A percentile compares a stretch with the other conserved stretches of the same genome.
Conservation (phyloP, 2,329 filamentous ascomycete species). For the Alternaria sp. region DNA sequence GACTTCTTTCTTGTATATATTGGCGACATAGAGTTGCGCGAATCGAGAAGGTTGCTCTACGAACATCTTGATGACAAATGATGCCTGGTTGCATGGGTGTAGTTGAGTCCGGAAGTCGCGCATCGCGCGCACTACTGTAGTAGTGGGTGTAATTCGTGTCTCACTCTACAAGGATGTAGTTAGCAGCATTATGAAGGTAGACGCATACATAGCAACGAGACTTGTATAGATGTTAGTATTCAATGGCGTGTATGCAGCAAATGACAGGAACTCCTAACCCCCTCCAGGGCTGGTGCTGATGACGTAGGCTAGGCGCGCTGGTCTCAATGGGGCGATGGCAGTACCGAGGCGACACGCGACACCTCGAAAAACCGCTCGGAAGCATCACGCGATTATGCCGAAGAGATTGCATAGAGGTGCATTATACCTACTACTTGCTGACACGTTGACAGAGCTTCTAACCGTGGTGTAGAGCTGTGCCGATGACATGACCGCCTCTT, state of each 20-base stretch:
- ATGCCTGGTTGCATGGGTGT: neutral
- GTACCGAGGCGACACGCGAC: neutral
- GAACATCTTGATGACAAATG: neutral
- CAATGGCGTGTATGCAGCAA: neutral
- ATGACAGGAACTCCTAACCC: neutral
- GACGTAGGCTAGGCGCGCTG: neutral
- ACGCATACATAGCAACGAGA: neutral
- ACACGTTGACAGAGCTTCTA: neutral
- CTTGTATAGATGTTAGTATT: neutral
- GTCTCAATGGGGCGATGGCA: neutral
- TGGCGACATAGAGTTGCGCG: neutral
- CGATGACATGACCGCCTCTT: neutral
- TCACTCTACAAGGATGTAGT: neutral
- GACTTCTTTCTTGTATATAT: conserved; percentile 23
- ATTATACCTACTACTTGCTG: neutral
- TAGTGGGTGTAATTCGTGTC: neutral
- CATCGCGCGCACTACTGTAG: neutral
- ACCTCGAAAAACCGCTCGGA: neutral
- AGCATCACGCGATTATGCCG: too few species aligned
- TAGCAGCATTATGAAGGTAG: neutral
- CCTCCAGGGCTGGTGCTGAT: neutral
- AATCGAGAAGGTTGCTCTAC: neutral
- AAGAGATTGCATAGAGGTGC: neutral
- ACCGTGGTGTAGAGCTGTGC: neutral
- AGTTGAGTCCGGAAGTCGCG: neutral